Evolutionary conservation across 2,329 filamentous ascomycete genomes (phyloP).

Genomic region (Pseudogymnoascus sp.): DNA sequence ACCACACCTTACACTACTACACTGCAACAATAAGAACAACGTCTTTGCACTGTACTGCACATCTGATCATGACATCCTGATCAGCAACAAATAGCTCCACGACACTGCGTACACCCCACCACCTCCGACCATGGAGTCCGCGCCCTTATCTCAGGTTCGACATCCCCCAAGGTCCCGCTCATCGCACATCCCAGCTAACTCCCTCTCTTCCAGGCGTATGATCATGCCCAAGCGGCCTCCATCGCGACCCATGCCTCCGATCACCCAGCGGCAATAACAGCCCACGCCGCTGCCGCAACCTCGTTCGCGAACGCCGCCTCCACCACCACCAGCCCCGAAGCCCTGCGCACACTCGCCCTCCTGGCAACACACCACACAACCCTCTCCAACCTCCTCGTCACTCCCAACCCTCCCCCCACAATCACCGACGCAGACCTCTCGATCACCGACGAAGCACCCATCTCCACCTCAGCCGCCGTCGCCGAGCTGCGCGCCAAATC

Average conservation of each 20-base stretch:
- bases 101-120: not conserved
- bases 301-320: slow-evolving; percentile 81
- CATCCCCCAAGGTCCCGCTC: slow-evolving; percentile 1
- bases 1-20: not conserved
- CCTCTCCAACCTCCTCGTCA: slow-evolving; percentile 72
- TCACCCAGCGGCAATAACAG: slow-evolving; percentile 73
- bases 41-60: not conserved
- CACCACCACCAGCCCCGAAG: slow-evolving; percentile 59
- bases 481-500: slow-evolving; percentile 24
- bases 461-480: slow-evolving; percentile 25
- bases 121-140: slow-evolving; percentile 51
- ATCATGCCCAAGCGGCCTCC: slow-evolving; percentile 78
- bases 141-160: slow-evolving; percentile 56
- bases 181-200: slow-evolving; percentile 17
- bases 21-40: not conserved
- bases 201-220: slow-evolving; percentile 56
- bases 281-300: slow-evolving; percentile 79
- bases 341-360: slow-evolving; percentile 71
- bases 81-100: not conserved
- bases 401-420: slow-evolving; percentile 37
- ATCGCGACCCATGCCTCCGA: slow-evolving; percentile 59
- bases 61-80: not conserved
- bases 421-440: slow-evolving; percentile 22
- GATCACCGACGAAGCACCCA: slow-evolving; percentile 20
- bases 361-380: slow-evolving; percentile 82